phyloP scores from a whole-genome alignment of 1,284 basidiomycete species.

The Cryptococcus maquisensis region DNA sequence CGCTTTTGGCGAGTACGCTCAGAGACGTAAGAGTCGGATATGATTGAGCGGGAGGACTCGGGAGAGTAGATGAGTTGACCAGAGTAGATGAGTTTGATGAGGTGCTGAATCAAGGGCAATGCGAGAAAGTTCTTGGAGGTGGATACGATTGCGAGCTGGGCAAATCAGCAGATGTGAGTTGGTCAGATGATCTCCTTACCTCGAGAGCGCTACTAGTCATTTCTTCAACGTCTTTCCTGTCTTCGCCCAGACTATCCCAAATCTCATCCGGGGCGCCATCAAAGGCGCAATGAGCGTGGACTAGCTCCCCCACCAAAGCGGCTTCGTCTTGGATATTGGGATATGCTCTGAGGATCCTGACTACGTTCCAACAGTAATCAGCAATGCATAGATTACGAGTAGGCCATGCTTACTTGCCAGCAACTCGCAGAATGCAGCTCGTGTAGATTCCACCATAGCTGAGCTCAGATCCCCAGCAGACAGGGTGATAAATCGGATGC shows the following conservation, averaged over 20 bases:
- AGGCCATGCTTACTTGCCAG: constrained; percentile 55
- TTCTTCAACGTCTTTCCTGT: constrained; percentile 56
- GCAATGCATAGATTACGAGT: neutral
- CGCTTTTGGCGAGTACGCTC: constrained; percentile 26
- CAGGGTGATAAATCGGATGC: constrained; percentile 47
- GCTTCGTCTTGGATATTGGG: constrained; percentile 58
- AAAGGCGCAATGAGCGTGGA: constrained; percentile 72
- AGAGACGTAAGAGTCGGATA: constrained; percentile 81
- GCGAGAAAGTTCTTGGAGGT: constrained; percentile 72
- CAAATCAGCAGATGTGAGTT: neutral
- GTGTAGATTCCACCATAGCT: constrained; percentile 63
- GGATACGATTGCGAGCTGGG: constrained; percentile 77
- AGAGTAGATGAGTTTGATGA: constrained; percentile 74
- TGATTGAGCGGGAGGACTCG: constrained; percentile 61
- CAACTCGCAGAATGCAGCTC: constrained; percentile 75
- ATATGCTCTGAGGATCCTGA: constrained; percentile 74
- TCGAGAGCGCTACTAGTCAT: constrained; percentile 69
- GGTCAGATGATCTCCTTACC: constrained; percentile 52
- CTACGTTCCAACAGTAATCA: constrained; percentile 20
- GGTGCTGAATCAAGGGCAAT: constrained; percentile 71
- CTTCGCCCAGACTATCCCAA: constrained; percentile 60
- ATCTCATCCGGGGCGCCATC: constrained; percentile 68
- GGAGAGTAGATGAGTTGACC: constrained; percentile 55
- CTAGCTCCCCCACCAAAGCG: constrained; percentile 68
- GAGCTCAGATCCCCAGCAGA: constrained; percentile 67